These are phyloP conservation scores for Myochromella boudieri DNA, from an alignment of 768 basidiomycete genomes.

Conservation along the genomic window DNA sequence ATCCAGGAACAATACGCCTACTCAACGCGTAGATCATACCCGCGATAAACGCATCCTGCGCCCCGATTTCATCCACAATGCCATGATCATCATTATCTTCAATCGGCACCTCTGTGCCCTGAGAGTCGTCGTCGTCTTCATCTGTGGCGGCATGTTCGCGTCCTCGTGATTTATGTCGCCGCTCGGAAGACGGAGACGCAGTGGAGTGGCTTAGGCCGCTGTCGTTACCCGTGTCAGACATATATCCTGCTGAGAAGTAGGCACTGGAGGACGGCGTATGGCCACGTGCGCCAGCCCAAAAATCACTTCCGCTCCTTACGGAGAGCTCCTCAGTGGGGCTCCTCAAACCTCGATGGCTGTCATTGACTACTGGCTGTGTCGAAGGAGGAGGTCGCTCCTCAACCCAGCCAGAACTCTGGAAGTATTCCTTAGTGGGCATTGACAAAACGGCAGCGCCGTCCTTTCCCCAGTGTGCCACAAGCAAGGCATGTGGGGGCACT, in stretches of 20 bases:
- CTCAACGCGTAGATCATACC: slow-evolving; percentile 87
- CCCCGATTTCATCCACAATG: slow-evolving; percentile 70
- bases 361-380: slow-evolving; percentile 7
- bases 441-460: slow-evolving; percentile 82
- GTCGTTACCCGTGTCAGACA: slow-evolving; percentile 23
- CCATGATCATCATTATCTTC: slow-evolving; percentile 36
- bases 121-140: slow-evolving; percentile 58
- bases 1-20: slow-evolving; percentile 66
- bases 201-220: slow-evolving; percentile 25
- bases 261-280: slow-evolving; percentile 56
- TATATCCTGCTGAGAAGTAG: slow-evolving; percentile 41
- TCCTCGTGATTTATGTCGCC: slow-evolving; percentile 16
- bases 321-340: slow-evolving; percentile 37
- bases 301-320: slow-evolving; percentile 71
- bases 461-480: slow-evolving; percentile 80
- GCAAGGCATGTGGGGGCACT: slow-evolving; percentile 71
- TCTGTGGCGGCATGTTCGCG: slow-evolving; percentile 31
- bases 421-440: slow-evolving; percentile 81
- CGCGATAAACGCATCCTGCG: slow-evolving; percentile 81
- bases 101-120: slow-evolving; percentile 55
- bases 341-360: slow-evolving; percentile 16
- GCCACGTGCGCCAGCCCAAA: slow-evolving; percentile 65
- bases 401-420: slow-evolving; percentile 83
- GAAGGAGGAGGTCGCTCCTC: slow-evolving; percentile 41
- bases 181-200: slow-evolving; percentile 21